Conservation (phyloP, 192 early-diverging fungal genomes). For the Obelidium mucronatum region DNA sequence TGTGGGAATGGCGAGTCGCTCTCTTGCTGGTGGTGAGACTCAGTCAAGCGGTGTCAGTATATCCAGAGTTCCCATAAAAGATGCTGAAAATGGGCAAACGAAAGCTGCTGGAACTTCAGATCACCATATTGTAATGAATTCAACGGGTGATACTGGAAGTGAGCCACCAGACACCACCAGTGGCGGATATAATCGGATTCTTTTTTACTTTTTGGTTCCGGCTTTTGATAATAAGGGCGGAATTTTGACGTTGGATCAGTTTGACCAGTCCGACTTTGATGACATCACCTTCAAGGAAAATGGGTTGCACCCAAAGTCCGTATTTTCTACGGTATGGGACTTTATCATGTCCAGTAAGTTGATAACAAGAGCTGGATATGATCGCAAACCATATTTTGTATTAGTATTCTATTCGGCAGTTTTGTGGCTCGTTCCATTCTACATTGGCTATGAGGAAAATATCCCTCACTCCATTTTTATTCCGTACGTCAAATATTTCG, state of each 20-base stretch:
- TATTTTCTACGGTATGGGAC: neutral
- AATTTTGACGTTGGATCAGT: neutral
- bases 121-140: neutral
- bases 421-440: neutral
- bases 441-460: neutral
- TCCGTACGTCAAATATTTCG: neutral
- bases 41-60: no score
- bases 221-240: neutral
- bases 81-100: neutral
- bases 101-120: neutral
- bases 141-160: neutral
- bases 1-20: no score
- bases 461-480: no score
- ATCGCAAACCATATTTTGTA: neutral
- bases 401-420: neutral
- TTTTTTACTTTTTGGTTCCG: neutral
- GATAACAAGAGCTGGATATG: no score
- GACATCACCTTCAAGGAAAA: constrained; percentile 14
- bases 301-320: constrained; percentile 7
- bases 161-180: neutral
- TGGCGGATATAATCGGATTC: no score
- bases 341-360: neutral
- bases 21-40: no score
- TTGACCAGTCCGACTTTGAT: neutral
- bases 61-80: no score